These are phyloP conservation scores for Fraxinus americana DNA, from an alignment of 257 asterid genomes.

Conservation along the genomic window DNA sequence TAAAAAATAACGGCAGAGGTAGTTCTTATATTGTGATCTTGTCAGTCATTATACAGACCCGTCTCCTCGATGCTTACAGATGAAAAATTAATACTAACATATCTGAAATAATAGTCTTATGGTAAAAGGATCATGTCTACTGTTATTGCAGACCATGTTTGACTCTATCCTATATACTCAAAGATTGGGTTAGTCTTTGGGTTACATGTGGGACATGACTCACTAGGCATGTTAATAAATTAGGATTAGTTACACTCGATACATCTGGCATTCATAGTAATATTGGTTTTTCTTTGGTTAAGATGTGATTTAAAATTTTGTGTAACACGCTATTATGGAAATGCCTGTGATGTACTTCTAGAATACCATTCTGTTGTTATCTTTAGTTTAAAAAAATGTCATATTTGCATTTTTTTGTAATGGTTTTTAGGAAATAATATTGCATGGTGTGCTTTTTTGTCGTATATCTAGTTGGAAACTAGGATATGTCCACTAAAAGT, in stretches of 20 bases:
- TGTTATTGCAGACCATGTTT: background rate
- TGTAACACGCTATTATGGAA: background rate
- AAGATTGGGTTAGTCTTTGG: background rate
- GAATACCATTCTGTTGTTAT: background rate
- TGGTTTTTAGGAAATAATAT: background rate
- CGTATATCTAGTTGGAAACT: constrained; percentile 13
- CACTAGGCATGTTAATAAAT: background rate
- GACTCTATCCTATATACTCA: background rate
- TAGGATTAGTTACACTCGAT: background rate
- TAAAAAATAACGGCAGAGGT: too few species aligned
- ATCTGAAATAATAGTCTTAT: background rate
- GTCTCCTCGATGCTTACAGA: background rate
- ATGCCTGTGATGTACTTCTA: background rate
- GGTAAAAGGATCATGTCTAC: background rate
- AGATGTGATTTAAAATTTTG: background rate
- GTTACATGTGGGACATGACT: background rate
- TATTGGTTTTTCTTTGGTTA: constrained; percentile 6
- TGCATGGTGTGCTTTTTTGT: background rate
- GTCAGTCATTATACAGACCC: too few species aligned
- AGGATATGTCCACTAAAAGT: background rate
- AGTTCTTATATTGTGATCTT: too few species aligned
- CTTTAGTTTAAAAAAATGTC: background rate
- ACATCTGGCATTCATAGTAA: background rate
- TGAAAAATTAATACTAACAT: too few species aligned
- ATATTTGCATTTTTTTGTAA: background rate